Evolutionary conservation across 164 flowering plant genomes (phyloP).

Genomic region (Piper longum): DNA sequence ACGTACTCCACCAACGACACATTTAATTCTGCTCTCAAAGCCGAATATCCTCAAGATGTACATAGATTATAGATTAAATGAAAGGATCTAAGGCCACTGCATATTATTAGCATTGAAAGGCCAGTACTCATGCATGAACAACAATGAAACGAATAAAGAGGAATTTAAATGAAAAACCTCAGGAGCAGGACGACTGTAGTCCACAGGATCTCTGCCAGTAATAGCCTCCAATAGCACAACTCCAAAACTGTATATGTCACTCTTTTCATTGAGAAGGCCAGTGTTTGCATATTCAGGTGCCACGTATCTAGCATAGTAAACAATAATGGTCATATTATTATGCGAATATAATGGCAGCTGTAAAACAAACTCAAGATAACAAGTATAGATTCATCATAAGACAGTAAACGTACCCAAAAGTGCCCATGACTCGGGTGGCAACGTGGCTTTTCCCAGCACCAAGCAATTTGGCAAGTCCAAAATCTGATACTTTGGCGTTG

Average conservation of each 20-base stretch:
- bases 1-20: too few relatives aligned
- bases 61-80: too few relatives aligned
- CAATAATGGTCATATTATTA: not conserved
- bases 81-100: not conserved
- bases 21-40: too few relatives aligned
- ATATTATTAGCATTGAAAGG: not conserved
- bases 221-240: constrained; percentile 77
- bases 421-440: constrained; percentile 93
- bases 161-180: constrained; percentile 34
- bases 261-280: constrained; percentile 80
- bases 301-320: constrained; percentile 40
- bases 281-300: constrained; percentile 93
- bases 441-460: constrained; percentile 85
- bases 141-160: not conserved
- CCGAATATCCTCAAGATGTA: too few relatives aligned
- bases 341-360: not conserved
- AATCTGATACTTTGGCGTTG: constrained; percentile 82
- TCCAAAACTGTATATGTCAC: constrained; percentile 88
- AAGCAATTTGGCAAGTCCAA: constrained; percentile 80
- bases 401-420: constrained; percentile 52
- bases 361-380: not conserved
- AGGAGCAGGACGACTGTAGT: constrained; percentile 50
- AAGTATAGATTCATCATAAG: too few relatives aligned
- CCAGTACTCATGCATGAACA: too few relatives aligned
- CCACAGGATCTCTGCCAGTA: constrained; percentile 85